Conservation (phyloP, 176 grass and related monocot species). For the Poa pratensis region DNA sequence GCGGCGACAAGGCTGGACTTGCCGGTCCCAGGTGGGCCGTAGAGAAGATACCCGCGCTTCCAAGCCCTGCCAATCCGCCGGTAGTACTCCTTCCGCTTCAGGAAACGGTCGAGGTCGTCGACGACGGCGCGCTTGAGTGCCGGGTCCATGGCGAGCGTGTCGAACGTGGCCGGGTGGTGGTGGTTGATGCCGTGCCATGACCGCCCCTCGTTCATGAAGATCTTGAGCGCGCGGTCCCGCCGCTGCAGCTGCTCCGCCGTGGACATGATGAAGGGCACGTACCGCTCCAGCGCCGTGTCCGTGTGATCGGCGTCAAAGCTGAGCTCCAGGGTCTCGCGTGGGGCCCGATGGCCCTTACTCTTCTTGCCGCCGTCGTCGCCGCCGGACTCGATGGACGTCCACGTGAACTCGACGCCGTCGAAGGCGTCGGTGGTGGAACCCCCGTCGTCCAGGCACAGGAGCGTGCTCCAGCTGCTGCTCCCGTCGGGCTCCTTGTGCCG, state of each 20-base stretch:
- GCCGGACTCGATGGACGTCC: constrained; percentile 27
- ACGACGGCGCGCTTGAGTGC: constrained; percentile 4
- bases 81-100: constrained; percentile 46
- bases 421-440: constrained; percentile 41
- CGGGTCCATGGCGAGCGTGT: constrained; percentile 65
- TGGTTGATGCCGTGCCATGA: constrained; percentile 32
- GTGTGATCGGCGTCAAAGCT: constrained; percentile 36
- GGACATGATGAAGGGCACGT: constrained; percentile 38
- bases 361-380: neutral
- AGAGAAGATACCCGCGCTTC: constrained; percentile 58
- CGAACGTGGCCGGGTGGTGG: constrained; percentile 72
- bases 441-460: constrained; percentile 39
- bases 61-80: constrained; percentile 53
- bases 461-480: constrained; percentile 14
- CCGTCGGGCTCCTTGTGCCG: constrained; percentile 36
- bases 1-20: constrained; percentile 45
- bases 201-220: constrained; percentile 16
- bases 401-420: constrained; percentile 50
- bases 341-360: neutral
- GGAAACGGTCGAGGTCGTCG: constrained; percentile 45
- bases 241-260: constrained; percentile 30
- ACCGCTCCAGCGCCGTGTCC: neutral
- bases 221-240: constrained; percentile 32
- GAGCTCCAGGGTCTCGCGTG: constrained; percentile 31
- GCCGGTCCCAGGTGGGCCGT: constrained; percentile 52